Evolutionary conservation across 2,329 filamentous ascomycete species (phyloP).

Genomic region (Fusarium staphyleae): DNA sequence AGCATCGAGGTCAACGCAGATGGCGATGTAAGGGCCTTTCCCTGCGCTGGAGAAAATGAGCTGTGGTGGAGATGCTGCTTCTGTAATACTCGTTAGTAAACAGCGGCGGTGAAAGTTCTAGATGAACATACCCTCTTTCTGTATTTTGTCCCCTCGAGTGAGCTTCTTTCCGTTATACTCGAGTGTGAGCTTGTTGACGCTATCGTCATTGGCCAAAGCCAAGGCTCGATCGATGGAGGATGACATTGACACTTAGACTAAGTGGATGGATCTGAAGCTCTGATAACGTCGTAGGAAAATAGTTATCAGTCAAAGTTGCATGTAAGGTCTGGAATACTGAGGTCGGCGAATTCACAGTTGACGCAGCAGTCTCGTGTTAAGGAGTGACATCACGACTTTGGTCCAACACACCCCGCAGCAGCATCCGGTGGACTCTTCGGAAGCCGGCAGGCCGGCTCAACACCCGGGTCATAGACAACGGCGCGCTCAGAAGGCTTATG

Average conservation of each 20-base stretch:
- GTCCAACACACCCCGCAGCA: not conserved
- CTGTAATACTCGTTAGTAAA: not conserved
- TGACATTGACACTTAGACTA: not conserved
- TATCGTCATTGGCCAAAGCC: not conserved
- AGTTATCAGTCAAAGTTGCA: too few relatives aligned
- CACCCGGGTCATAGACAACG: constrained; percentile 6
- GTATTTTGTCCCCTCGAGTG: not conserved
- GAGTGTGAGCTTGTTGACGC: not conserved
- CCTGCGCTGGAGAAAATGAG: constrained; percentile 18
- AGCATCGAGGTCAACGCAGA: constrained; percentile 56
- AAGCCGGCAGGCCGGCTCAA: not conserved
- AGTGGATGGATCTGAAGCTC: too few relatives aligned
- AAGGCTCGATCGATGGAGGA: not conserved
- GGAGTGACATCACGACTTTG: not conserved
- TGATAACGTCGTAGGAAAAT: too few relatives aligned
- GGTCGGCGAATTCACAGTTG: too few relatives aligned
- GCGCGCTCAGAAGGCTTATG: constrained; percentile 31
- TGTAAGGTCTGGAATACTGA: too few relatives aligned
- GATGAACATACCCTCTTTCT: not conserved
- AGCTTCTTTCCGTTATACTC: not conserved
- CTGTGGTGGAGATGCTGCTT: constrained; percentile 9
- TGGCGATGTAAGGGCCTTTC: constrained; percentile 46
- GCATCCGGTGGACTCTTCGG: not conserved
- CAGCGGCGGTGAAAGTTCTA: not conserved
- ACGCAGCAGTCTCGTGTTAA: too few relatives aligned